Percentiles rank a stretch among this genome's conserved stretches.
Conservation (phyloP, 257 asterid genomes). For the Scutellaria minor region DNA sequence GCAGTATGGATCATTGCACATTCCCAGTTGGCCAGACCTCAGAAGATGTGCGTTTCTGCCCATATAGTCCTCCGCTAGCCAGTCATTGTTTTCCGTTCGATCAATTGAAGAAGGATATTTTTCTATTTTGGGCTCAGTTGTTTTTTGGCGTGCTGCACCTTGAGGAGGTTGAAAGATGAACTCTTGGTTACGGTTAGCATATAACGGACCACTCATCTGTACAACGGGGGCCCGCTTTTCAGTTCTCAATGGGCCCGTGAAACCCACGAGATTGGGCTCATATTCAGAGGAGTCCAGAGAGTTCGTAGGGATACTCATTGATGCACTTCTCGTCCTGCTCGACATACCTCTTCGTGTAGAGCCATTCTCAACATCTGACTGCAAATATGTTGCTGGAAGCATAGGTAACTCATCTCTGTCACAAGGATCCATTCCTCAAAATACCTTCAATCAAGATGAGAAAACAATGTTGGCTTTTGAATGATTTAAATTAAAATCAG, state of each 20-base stretch:
- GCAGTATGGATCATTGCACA: conserved; percentile 95
- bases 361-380: conserved; percentile 45
- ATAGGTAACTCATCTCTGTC: conserved; percentile 78
- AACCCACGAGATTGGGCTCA: conserved; percentile 50
- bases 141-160: conserved; percentile 41
- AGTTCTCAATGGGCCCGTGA: conserved; percentile 79
- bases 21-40: conserved; percentile 89
- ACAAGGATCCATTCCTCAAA: conserved; percentile 57
- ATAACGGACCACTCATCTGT: conserved; percentile 75
- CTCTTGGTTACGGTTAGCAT: conserved; percentile 45
- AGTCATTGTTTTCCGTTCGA: conserved; percentile 40
- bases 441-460: conserved; percentile 27
- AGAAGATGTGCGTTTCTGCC: conserved; percentile 75
- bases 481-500: neutral
- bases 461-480: neutral
- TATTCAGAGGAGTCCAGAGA: conserved; percentile 50
- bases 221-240: conserved; percentile 45
- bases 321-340: conserved; percentile 70
- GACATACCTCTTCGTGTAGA: conserved; percentile 45
- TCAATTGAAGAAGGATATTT: conserved; percentile 60
- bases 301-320: conserved; percentile 64
- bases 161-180: conserved; percentile 52
- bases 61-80: conserved; percentile 49
- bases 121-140: conserved; percentile 45
- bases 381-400: conserved; percentile 55